Evolutionary conservation across 441 rosid genomes (phyloP), one percentile per base, ranked within the genome.

Genomic region (Populus hybrid): DNA sequence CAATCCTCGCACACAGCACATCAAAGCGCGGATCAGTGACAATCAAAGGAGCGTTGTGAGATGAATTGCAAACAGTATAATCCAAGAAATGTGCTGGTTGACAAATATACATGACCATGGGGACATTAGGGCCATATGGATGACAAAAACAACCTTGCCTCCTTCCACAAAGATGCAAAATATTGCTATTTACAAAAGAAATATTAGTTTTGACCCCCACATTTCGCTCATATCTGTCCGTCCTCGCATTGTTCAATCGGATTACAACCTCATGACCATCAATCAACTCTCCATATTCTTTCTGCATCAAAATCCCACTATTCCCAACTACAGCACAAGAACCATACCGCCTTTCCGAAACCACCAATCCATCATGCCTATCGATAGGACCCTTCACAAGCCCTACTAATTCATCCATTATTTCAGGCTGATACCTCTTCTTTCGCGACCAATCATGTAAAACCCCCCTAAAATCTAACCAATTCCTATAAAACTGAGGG

Each of bases 301-400:
- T 82, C 54, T 83, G 84, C 70, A 95, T 76, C 86, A 95, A 80
- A 69, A 93, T 91, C 36, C 99, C 99, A 74, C 99, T 93, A 32
- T 95, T 95, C 18, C 99, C 99, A 64, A 92, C 97, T 2, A 93
- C 94, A 7, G 99, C 98, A 83, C 99, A 95, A 72, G 99, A 90
- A 14, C 76, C 77, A 65, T 91, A 93, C 76, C 84, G 83, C 68
- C 66, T 21, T 80, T 86, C 89, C 23, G 89, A 84, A 69, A 67
- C 72, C 20, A 73, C 69, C 66, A 73, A 73, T 2, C 88, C 93
- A 70, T 81, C 79, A 69, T 83, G 89, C 78, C 38, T 80, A 79
- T 90, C 92, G 35, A 95, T 84, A 14, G 85, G 92, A 63, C 64
- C 84, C 88, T 90, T 95, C 30, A 93, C 80, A 50, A 88, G 77